Evolutionary conservation across 202 grass and related monocot genomes (phyloP).

Genomic region (Setaria italica): DNA sequence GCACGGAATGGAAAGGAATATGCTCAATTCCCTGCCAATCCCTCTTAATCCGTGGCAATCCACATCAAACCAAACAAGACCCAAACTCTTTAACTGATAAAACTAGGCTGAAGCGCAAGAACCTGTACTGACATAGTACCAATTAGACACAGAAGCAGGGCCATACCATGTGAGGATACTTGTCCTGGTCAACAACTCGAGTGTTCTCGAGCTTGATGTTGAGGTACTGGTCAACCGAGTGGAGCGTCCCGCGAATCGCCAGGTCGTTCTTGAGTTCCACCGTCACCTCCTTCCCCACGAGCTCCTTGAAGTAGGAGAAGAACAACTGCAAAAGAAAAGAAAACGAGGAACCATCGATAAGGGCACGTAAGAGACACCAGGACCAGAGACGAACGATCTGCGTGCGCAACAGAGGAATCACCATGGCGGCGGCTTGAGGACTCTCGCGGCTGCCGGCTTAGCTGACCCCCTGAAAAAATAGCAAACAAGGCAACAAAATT

Average conservation of each 20-base stretch:
- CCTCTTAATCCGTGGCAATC: background rate
- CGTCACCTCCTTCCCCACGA: slow-evolving; percentile 96
- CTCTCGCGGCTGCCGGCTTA: background rate
- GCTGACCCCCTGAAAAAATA: background rate
- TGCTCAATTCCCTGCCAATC: background rate
- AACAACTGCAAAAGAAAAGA: slow-evolving; percentile 62
- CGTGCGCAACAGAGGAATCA: background rate
- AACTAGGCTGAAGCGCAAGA: background rate
- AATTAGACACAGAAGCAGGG: background rate
- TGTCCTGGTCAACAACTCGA: slow-evolving; percentile 85
- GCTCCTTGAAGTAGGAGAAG: slow-evolving; percentile 99
- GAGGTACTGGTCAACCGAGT: slow-evolving; percentile 96
- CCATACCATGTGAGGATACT: slow-evolving; percentile 95
- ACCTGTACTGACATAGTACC: background rate
- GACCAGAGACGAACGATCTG: background rate
- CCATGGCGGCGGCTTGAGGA: slow-evolving; percentile 33
- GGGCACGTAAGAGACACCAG: background rate
- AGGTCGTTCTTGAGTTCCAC: slow-evolving; percentile 98
- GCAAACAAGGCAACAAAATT: background rate
- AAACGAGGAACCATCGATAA: background rate
- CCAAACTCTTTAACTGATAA: background rate
- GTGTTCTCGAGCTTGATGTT: slow-evolving; percentile 99
- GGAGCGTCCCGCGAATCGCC: slow-evolving; percentile 88
- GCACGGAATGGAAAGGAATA: no score
- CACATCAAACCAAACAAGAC: no score